Evolutionary conservation across 208 protist species (phyloP).

Genomic region (Wallacemonas sp.): DNA sequence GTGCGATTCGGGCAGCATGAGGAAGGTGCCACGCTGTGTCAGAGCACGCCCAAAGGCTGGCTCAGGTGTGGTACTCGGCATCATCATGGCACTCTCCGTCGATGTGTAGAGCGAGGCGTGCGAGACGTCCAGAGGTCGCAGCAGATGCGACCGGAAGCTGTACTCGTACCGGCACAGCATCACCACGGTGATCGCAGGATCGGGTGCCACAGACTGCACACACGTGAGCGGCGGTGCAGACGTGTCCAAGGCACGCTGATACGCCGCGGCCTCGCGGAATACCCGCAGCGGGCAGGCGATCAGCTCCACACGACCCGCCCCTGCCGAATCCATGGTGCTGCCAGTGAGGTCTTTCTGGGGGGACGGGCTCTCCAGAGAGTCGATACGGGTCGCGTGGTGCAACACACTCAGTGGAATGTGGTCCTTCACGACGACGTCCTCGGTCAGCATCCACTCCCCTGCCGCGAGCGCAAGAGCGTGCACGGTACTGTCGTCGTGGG

Average conservation of each 20-base stretch:
- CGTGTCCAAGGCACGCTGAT: neutral
- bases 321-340: neutral
- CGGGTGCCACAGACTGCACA: neutral
- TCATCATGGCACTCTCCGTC: too few relatives aligned
- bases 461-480: constrained; percentile 3
- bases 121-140: constrained; percentile 15
- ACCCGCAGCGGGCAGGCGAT: neutral
- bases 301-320: constrained; percentile 11
- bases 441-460: constrained; percentile 31
- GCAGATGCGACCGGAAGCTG: constrained; percentile 22
- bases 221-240: neutral
- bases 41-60: too few relatives aligned
- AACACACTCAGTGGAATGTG: neutral
- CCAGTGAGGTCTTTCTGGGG: too few relatives aligned
- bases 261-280: neutral
- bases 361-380: neutral
- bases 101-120: neutral
- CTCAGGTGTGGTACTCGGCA: too few relatives aligned
- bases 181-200: neutral
- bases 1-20: constrained; percentile 2
- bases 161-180: constrained; percentile 41
- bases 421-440: constrained; percentile 6
- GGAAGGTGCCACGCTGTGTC: constrained; percentile 15
- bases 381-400: neutral
- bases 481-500: neutral